These are phyloP conservation scores for Trichoderma sp. DNA, from an alignment of 2,329 filamentous ascomycete species.

Conservation along the genomic window DNA sequence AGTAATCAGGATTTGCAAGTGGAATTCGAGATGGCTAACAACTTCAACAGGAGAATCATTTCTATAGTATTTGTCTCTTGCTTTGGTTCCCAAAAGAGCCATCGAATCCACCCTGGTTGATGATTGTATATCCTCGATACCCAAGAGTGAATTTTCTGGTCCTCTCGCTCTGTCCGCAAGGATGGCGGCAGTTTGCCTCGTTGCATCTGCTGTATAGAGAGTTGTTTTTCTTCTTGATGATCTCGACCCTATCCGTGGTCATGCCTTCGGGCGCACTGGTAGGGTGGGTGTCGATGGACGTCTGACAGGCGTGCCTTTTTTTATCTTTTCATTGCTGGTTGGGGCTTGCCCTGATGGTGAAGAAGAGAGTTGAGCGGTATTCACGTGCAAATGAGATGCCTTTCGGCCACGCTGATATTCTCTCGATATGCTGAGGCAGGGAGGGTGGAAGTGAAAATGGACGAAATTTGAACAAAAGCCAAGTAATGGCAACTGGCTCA, in stretches of 20 bases:
- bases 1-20: constrained; percentile 1
- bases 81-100: constrained; percentile 91
- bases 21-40: constrained; percentile 32
- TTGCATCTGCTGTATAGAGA: constrained; percentile 69
- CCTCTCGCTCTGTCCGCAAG: constrained; percentile 65
- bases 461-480: too few relatives aligned
- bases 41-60: constrained; percentile 76
- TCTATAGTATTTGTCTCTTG: constrained; percentile 95
- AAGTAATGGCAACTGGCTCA: background rate
- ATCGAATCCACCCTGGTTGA: constrained; percentile 96
- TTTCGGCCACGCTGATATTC: too few relatives aligned
- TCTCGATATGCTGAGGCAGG: too few relatives aligned
- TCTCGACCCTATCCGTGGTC: constrained; percentile 77
- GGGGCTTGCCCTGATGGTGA: constrained; percentile 53
- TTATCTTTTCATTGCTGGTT: constrained; percentile 59
- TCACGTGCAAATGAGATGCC: too few relatives aligned
- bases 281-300: constrained; percentile 85
- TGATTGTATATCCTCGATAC: constrained; percentile 84
- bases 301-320: constrained; percentile 73
- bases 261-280: constrained; percentile 74
- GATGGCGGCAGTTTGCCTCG: constrained; percentile 54
- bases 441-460: too few relatives aligned
- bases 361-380: constrained; percentile 55
- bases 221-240: constrained; percentile 73
- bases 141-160: constrained; percentile 79